These are phyloP conservation scores for Jatropha podagrica DNA, from an alignment of 441 rosid species.

Conservation along the genomic window DNA sequence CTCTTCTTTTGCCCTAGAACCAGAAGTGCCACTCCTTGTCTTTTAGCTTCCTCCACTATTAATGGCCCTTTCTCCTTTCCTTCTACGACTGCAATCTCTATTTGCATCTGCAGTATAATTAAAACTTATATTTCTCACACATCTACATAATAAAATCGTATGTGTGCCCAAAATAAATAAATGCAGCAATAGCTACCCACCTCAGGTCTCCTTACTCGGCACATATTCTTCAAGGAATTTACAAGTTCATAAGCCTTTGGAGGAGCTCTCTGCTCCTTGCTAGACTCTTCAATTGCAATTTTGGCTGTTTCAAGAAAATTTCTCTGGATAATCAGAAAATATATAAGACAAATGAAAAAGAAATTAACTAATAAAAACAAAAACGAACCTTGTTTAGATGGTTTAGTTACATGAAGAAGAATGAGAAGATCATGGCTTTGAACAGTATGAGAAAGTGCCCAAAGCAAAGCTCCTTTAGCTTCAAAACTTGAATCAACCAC, in stretches of 20 bases:
- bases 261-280: slow-evolving; percentile 37
- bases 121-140: too few species aligned
- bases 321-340: background rate
- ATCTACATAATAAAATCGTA: too few species aligned
- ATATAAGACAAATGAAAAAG: background rate
- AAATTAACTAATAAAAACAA: background rate
- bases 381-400: slow-evolving; percentile 51
- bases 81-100: slow-evolving; percentile 59
- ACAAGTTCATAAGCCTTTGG: slow-evolving; percentile 52
- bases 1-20: slow-evolving; percentile 75
- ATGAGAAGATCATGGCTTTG: slow-evolving; percentile 67
- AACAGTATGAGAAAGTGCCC: slow-evolving; percentile 86
- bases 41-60: slow-evolving; percentile 78
- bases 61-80: slow-evolving; percentile 80
- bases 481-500: slow-evolving; percentile 78
- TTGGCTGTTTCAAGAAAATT: slow-evolving; percentile 21
- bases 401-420: slow-evolving; percentile 62
- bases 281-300: slow-evolving; percentile 32
- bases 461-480: slow-evolving; percentile 76
- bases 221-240: slow-evolving; percentile 53
- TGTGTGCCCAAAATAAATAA: background rate
- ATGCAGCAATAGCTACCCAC: slow-evolving; percentile 28
- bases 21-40: slow-evolving; percentile 54
- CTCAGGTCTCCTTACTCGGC: slow-evolving; percentile 77
- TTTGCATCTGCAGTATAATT: slow-evolving; percentile 44